Percentiles rank a stretch among this genome's conserved stretches.
Evolutionary conservation across 2,329 filamentous ascomycete genomes (phyloP).

Genomic region (Colletotrichum navitas): DNA sequence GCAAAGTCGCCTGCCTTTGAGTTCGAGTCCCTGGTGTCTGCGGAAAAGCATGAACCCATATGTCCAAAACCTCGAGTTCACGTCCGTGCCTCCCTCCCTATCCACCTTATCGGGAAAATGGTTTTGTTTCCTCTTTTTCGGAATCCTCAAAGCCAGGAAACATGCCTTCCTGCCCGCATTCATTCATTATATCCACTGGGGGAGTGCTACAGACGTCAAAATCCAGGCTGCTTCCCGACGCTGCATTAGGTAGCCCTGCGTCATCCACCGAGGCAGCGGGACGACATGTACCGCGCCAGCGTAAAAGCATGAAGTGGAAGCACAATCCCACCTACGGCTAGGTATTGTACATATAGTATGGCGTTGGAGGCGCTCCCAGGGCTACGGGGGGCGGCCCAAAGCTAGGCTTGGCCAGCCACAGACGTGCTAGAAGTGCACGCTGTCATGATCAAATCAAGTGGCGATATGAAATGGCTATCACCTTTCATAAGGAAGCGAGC

Average conservation of each 20-base stretch:
- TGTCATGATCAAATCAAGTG: not conserved
- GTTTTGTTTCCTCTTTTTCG: not conserved
- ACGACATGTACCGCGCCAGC: not conserved
- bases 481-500: not conserved
- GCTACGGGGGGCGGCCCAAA: constrained; percentile 7
- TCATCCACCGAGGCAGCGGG: not conserved
- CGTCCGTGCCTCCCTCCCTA: constrained; percentile 23
- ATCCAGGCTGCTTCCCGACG: constrained; percentile 19
- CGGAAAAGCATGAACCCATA: constrained; percentile 21
- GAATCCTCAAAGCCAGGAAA: constrained; percentile 13
- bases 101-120: constrained; percentile 20
- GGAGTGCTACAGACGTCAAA: constrained; percentile 7
- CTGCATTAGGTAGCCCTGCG: constrained; percentile 3
- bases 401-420: constrained; percentile 21
- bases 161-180: constrained; percentile 11
- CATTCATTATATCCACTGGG: not conserved
- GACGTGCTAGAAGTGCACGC: not conserved
- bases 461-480: not conserved
- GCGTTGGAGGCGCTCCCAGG: constrained; percentile 17
- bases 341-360: constrained; percentile 11
- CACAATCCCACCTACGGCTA: constrained; percentile 28
- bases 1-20: constrained; percentile 38
- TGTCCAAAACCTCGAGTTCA: not conserved
- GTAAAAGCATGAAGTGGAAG: not conserved
- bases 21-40: constrained; percentile 36